These are phyloP conservation scores for Aspergillus felis DNA, from an alignment of 2,329 filamentous ascomycete species.

Conservation along the genomic window DNA sequence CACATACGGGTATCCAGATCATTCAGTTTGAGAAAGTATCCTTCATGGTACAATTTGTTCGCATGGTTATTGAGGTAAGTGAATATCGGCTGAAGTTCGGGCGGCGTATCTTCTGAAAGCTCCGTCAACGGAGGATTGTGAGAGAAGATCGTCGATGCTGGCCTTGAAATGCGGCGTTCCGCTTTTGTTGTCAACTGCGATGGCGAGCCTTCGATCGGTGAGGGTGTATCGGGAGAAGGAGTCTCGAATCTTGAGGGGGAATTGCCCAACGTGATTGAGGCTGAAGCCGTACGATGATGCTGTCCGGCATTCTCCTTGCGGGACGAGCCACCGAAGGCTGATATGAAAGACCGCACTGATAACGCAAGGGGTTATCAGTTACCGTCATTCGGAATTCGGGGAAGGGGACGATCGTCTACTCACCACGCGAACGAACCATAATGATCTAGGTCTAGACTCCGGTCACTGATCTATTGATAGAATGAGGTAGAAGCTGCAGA, in stretches of 20 bases:
- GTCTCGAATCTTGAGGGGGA: slow-evolving; percentile 27
- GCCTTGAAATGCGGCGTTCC: slow-evolving; percentile 59
- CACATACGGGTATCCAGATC: slow-evolving; percentile 85
- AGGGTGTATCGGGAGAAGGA: slow-evolving; percentile 34
- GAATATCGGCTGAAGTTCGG: slow-evolving; percentile 92
- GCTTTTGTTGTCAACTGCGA: slow-evolving; percentile 40
- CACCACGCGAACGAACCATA: slow-evolving; percentile 40
- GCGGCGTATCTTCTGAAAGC: slow-evolving; percentile 76
- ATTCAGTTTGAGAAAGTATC: slow-evolving; percentile 94
- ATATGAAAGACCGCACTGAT: slow-evolving; percentile 84
- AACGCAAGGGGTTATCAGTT: slow-evolving; percentile 25
- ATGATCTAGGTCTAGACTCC: not conserved
- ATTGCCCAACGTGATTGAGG: slow-evolving; percentile 16
- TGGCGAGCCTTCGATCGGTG: slow-evolving; percentile 35
- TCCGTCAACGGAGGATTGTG: slow-evolving; percentile 86
- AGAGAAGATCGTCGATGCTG: slow-evolving; percentile 79
- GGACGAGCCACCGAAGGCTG: slow-evolving; percentile 45
- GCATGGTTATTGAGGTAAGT: slow-evolving; percentile 89
- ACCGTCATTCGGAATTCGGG: slow-evolving; percentile 1
- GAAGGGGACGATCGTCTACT: slow-evolving; percentile 13
- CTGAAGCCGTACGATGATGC: slow-evolving; percentile 23
- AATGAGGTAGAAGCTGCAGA: slow-evolving; percentile 5
- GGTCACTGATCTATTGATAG: slow-evolving; percentile 10
- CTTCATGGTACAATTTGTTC: slow-evolving; percentile 96
- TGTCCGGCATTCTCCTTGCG: slow-evolving; percentile 32